A percentile compares a stretch with the other conserved stretches of the same genome.
These are phyloP conservation scores for Edaphochlamys debaryana DNA, from an alignment of 139 green algal species.

Conservation along the genomic window DNA sequence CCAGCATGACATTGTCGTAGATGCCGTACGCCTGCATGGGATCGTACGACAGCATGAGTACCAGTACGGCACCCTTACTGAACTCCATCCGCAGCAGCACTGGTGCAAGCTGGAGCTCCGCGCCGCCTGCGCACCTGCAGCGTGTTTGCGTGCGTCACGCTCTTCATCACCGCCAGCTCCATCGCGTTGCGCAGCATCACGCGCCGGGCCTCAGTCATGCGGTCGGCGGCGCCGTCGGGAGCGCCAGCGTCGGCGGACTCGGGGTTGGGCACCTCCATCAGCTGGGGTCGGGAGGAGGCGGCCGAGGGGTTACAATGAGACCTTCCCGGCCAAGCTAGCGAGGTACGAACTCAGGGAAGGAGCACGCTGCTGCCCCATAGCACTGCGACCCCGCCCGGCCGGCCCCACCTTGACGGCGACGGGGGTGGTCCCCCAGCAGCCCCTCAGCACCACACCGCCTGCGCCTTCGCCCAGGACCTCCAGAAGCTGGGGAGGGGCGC, in stretches of 20 bases:
- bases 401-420: not conserved
- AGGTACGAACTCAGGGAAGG: too few relatives aligned
- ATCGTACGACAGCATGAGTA: too few relatives aligned
- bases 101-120: too few relatives aligned
- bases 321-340: too few relatives aligned
- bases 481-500: not conserved
- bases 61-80: too few relatives aligned
- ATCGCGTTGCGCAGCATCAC: conserved; percentile 16
- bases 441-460: conserved; percentile 13
- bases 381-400: too few relatives aligned
- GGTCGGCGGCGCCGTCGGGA: too few relatives aligned
- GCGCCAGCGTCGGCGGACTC: too few relatives aligned
- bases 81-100: too few relatives aligned
- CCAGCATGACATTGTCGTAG: not conserved
- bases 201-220: not conserved
- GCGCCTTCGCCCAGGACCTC: conserved; percentile 24
- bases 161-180: conserved; percentile 34
- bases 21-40: not conserved
- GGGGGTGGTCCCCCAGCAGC: conserved; percentile 1
- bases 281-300: not conserved
- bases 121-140: not conserved
- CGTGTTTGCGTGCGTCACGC: conserved; percentile 5
- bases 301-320: too few relatives aligned
- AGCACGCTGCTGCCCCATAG: too few relatives aligned
- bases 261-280: not conserved